Evolutionary conservation across 441 rosid genomes (phyloP).

Genomic region (Eruca vesicaria): DNA sequence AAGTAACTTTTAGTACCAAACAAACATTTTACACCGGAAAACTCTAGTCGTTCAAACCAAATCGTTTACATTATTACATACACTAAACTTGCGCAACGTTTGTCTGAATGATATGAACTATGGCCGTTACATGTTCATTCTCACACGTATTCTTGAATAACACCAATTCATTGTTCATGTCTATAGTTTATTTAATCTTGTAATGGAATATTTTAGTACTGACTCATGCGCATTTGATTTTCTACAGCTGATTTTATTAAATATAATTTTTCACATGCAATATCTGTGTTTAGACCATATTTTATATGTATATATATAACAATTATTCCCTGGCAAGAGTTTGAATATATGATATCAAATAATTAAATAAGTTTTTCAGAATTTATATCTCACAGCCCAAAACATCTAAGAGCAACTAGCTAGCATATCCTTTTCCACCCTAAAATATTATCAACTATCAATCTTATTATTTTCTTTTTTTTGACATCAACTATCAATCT

Average conservation of each 20-base stretch:
- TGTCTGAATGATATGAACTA: no score
- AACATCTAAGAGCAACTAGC: neutral
- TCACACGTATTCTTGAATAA: slow-evolving; percentile 25
- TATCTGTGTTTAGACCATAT: slow-evolving; percentile 25
- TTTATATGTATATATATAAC: neutral
- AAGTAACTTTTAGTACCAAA: neutral
- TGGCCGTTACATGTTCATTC: neutral
- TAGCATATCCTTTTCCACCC: slow-evolving; percentile 18
- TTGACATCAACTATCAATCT: slow-evolving; percentile 1
- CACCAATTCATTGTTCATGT: slow-evolving; percentile 19
- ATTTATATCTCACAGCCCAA: neutral
- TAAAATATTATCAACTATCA: slow-evolving; percentile 4
- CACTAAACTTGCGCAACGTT: neutral
- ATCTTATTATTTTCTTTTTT: no score
- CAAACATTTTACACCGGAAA: neutral
- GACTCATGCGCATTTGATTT: slow-evolving; percentile 20
- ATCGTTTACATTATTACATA: neutral
- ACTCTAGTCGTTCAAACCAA: neutral
- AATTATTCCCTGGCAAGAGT: slow-evolving; percentile 9
- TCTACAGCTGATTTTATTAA: neutral
- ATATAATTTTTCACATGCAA: slow-evolving; percentile 31
- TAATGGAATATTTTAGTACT: slow-evolving; percentile 18
- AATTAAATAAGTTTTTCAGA: neutral
- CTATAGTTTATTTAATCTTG: slow-evolving; percentile 7
- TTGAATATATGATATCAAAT: neutral